Conservation (phyloP, 2,329 filamentous ascomycete genomes). For the Xylariales sp. region DNA sequence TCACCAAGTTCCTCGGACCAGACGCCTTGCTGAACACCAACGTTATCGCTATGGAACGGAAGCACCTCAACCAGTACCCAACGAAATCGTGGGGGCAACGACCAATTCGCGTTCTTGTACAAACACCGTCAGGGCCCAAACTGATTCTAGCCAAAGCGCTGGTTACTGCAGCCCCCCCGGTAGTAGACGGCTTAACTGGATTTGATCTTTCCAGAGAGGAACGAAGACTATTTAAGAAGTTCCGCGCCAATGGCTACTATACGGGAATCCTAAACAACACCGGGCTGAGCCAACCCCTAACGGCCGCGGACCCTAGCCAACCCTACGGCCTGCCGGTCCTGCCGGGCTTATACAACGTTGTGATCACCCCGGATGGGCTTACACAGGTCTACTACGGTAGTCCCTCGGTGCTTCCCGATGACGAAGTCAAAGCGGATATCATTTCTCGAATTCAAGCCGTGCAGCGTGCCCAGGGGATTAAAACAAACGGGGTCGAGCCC, state of each 20-base stretch:
- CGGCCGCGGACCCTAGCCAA: not conserved
- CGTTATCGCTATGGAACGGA: constrained; percentile 26
- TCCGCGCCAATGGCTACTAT: constrained; percentile 38
- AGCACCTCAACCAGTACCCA: not conserved
- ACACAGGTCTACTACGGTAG: constrained; percentile 32
- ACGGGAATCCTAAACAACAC: constrained; percentile 51
- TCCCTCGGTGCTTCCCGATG: constrained; percentile 15
- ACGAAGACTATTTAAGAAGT: constrained; percentile 52
- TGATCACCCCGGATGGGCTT: not conserved
- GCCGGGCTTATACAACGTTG: constrained; percentile 6
- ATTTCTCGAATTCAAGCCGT: constrained; percentile 1
- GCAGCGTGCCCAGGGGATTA: constrained; percentile 6
- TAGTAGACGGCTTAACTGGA: constrained; percentile 48
- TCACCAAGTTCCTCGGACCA: constrained; percentile 15
- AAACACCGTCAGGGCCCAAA: constrained; percentile 47
- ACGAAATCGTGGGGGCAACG: not conserved
- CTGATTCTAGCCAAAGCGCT: constrained; percentile 55
- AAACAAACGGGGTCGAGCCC: constrained; percentile 2
- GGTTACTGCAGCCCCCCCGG: constrained; percentile 57
- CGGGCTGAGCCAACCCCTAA: constrained; percentile 40
- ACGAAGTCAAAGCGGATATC: constrained; percentile 32
- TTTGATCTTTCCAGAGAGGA: constrained; percentile 55
- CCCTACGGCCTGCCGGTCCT: constrained; percentile 27
- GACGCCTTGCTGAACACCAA: constrained; percentile 31
- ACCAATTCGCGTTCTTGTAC: constrained; percentile 46